A percentile compares a stretch with the other conserved stretches of the same genome.
phyloP scores from a whole-genome alignment of 371 early-diverging fungal species.

The Apophysomyces variabilis region DNA sequence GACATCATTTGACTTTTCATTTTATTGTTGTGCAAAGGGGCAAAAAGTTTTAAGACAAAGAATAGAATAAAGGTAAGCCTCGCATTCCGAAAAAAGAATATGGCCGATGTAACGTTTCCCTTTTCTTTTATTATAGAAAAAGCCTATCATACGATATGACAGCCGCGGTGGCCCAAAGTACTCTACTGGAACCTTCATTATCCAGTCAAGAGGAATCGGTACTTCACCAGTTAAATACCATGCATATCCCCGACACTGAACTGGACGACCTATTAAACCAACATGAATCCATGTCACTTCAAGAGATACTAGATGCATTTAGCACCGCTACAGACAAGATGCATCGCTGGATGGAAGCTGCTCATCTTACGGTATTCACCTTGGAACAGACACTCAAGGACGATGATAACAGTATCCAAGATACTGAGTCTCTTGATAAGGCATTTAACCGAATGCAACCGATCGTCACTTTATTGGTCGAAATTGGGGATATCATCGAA shows the following conservation, averaged over 20 bases:
- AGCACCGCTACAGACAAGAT: slow-evolving; percentile 36
- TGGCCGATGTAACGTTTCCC: background rate
- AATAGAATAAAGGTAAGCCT: no score
- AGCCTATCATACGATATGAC: slow-evolving; percentile 13
- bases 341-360: slow-evolving; percentile 55
- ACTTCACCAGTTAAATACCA: slow-evolving; percentile 17
- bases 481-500: slow-evolving; percentile 47
- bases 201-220: slow-evolving; percentile 22
- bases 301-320: slow-evolving; percentile 41
- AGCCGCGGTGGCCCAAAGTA: slow-evolving; percentile 3
- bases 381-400: slow-evolving; percentile 52
- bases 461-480: slow-evolving; percentile 48
- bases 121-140: background rate
- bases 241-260: slow-evolving; percentile 39
- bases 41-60: no score
- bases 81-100: background rate
- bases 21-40: no score
- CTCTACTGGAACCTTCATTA: slow-evolving; percentile 12
- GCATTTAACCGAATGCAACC: slow-evolving; percentile 54
- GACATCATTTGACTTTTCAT: no score
- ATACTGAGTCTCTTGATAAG: slow-evolving; percentile 46
- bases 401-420: slow-evolving; percentile 32
- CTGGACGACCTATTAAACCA: slow-evolving; percentile 30
- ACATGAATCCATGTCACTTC: slow-evolving; percentile 45
- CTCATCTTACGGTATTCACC: slow-evolving; percentile 59